Base-by-base conservation (phyloP, 805 yeast genomes). In the Metschnikowia drakensbergensis region DNA sequence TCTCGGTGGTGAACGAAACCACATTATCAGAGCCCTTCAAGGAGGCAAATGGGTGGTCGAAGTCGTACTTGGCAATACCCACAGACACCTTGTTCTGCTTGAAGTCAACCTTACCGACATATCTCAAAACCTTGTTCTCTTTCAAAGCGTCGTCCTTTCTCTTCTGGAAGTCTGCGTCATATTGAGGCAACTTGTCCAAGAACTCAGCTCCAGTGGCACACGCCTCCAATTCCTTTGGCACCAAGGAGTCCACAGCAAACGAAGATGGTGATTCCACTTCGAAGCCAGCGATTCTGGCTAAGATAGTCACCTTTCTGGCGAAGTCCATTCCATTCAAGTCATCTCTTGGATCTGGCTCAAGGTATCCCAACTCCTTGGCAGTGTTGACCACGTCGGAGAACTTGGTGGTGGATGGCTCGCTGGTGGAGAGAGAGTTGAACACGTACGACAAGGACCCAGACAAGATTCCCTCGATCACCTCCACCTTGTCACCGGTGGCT, bases 281-380 rank as follows among this genome's bases (percentile, higher is more conserved):
- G 47, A 86, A 78, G 3, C 99, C 99, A 11, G 97, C 78, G 46
- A 94, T 79, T 76, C 99, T 86, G 41, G 97, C 96, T 54, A 94
- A 80, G 56, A 94, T 94, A 26, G 99, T 90, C 29, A 94, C 97
- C 70, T 94, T 94, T 79, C 99, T 86, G 38, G 99, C 99, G 52
- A 94, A 97, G 65, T 94, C 99, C 66, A 94, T 79, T 47, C 99
- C 99, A 68, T 92, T 94, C 69, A 94, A 81, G 66, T 94, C 99
- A 68, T 94, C 99, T 72, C 99, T 85, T 69, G 99, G 99, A 68
- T 94, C 99, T 43, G 99, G 99, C 72, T 94, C 99, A 37, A 97
- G 92, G 79, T 89, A 94, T 45, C 99, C 99, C 56, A 89, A 76
- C 45, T 83, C 71, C 72, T 92, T 92, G 46, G 99, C 99, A 42